A percentile compares a stretch with the other conserved stretches of the same genome.
Conservation (phyloP, 2,329 filamentous ascomycete genomes). For the Alternaria longipes region DNA sequence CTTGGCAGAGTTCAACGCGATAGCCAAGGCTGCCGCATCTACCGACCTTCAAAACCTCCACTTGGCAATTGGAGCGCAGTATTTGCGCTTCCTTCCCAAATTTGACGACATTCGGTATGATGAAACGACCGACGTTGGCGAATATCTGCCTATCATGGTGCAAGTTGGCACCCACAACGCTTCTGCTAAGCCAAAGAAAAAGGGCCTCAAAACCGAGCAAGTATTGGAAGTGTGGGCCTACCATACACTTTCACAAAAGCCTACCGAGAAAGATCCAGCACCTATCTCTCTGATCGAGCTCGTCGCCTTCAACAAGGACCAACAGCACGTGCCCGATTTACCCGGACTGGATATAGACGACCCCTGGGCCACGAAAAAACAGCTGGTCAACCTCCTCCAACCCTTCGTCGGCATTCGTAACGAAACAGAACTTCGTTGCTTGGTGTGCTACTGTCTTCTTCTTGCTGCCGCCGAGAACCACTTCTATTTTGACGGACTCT, state of each 20-base stretch:
- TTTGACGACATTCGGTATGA: not conserved
- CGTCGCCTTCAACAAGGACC: not conserved
- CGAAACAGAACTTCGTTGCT: not conserved
- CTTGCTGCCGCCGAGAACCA: not conserved
- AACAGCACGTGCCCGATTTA: not conserved
- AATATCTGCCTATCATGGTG: not conserved
- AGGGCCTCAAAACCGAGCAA: not conserved
- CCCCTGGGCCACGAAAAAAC: not conserved
- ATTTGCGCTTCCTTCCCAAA: not conserved
- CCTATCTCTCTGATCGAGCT: not conserved
- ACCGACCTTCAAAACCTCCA: constrained; percentile 1
- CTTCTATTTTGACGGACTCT: not conserved
- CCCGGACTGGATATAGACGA: not conserved
- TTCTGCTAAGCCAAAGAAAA: not conserved
- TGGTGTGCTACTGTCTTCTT: not conserved
- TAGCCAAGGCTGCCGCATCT: not conserved
- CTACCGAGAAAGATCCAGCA: not conserved
- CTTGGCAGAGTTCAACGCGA: not conserved
- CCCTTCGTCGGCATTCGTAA: not conserved
- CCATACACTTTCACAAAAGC: not conserved
- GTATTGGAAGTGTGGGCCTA: not conserved
- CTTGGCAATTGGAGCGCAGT: not conserved
- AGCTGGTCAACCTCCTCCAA: not conserved
- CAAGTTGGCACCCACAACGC: not conserved
- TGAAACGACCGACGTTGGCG: not conserved